phyloP scores from a whole-genome alignment of 208 protist species.

The Leishmania major region DNA sequence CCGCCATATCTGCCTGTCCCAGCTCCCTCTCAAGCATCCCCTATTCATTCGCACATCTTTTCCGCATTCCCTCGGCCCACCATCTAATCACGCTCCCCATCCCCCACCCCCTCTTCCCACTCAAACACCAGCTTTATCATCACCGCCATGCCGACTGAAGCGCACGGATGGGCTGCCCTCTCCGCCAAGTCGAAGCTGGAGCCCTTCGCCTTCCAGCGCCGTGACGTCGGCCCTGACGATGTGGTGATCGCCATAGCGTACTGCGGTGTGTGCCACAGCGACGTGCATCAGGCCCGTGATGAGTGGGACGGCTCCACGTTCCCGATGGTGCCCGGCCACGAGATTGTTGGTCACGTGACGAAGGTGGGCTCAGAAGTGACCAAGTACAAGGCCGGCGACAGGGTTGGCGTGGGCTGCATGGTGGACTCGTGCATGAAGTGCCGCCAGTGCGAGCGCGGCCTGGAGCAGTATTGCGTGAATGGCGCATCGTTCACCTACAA shows the following conservation, averaged over 20 bases:
- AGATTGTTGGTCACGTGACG: conserved; percentile 81
- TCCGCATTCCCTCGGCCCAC: neutral
- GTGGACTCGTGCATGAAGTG: conserved; percentile 87
- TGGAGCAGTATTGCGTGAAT: conserved; percentile 79
- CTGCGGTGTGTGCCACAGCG: conserved; percentile 88
- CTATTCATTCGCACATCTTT: neutral
- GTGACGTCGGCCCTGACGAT: conserved; percentile 51
- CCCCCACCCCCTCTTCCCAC: neutral
- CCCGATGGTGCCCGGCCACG: conserved; percentile 85
- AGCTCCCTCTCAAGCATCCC: neutral
- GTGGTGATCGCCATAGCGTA: conserved; percentile 65
- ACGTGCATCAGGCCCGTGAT: conserved; percentile 72
- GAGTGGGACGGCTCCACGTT: conserved; percentile 69
- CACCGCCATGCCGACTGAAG: conserved; percentile 49
- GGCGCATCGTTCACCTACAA: conserved; percentile 66
- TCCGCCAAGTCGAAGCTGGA: conserved; percentile 43
- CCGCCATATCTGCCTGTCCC: neutral
- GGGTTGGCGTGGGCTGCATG: conserved; percentile 88
- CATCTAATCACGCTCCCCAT: neutral
- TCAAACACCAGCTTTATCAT: neutral
- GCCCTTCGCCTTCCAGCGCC: conserved; percentile 54
- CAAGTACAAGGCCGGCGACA: conserved; percentile 81
- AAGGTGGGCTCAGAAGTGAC: conserved; percentile 66
- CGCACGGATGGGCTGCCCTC: conserved; percentile 49
- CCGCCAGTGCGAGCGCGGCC: conserved; percentile 57